Evolutionary conservation across 2,329 filamentous ascomycete species (phyloP), one percentile per base, ranked within the genome.

Genomic region (Fusarium sp.): DNA sequence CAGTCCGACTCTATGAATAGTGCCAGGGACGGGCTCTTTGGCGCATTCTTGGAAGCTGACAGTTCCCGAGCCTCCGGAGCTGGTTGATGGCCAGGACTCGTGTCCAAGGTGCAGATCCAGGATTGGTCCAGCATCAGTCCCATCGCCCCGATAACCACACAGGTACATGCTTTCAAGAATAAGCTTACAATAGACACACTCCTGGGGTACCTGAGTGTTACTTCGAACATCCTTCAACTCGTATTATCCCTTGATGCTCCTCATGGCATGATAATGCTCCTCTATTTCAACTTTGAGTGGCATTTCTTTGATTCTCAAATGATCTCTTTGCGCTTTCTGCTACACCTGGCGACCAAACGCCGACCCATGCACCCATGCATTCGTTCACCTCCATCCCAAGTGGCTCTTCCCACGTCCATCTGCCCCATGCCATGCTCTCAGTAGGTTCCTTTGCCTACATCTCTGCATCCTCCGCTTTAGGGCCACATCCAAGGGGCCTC

Each of bases 221-320:
- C 47, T 12, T 52, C 27, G 17, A 50, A 9, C 45, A 50, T 17
- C 45, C 9, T 17, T 25, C 25, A n/a, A 17, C 45, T 30, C 14
- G 45, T 30, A 27, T 30, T 30, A 50, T 66, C 62, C 71, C 66
- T 67, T 54, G 9, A 50, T 63, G 14, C 52, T 37, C 56, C 30
- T 32, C 47, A 52, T 52, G 47, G 20, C 47, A 52, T 52, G 47
- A 52, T 17, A 52, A 52, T 52, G 47, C 27, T 52, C 27, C 32
- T 38, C 56, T 33, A 38, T 40, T 63, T 64, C 30, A 66, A 47
- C 50, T 60, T 63, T 69, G 73, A 77, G 67, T 76, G 75, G 73
- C 70, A 78, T 75, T 75, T 78, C 52, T 72, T 78, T 78, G 54
- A 77, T 78, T 78, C 75, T 78, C 71, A 72, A 63, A 75, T 78